Evolutionary conservation across 805 yeast genomes (phyloP), one percentile per base, ranked within the genome.

Genomic region (Nakazawaea ernobii): DNA sequence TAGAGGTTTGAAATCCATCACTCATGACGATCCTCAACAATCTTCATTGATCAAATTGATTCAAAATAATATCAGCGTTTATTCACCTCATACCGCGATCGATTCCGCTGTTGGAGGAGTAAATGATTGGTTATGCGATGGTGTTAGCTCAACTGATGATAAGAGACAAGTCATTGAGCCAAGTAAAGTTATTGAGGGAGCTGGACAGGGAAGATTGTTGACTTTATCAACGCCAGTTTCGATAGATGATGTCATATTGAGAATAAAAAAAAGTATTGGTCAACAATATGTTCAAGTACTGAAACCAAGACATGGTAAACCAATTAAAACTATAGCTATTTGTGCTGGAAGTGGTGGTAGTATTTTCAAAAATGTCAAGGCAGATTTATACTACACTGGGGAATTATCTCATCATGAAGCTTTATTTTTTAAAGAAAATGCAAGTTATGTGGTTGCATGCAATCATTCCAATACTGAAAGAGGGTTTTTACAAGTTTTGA

Each of bases 291-390:
- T 91, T 7, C 95, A 87, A 60, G 77, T 88, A 2, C 87, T 88
- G 2, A 52, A 53, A 36, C 59, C 60, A 38, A 53, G 62, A 48
- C 50, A 50, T 9, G 59, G 55, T 28, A 66, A 65, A 6, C 50
- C 50, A 3, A 72, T 89, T 45, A 64, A 62, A 24, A 73, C 77
- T 0, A 69, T 90, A 20, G 98, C 97, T 0, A 63, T 94, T 13
- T 94, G 99, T 65, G 98, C 99, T 3, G 99, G 99, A 0, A 86
- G 96, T 1, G 98, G 99, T 0, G 84, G 86, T 3, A 73, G 83
- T 1, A 88, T 91, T 1, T 82, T 89, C 65, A 70, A 71, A 43
- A 82, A 82, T 0, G 72, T 74, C 2, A 50, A 68, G 15, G 80
- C 80, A 0, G 98, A 94, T 57, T 69, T 90, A 37, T 85, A 76